Percentiles rank a stretch among this genome's conserved stretches.
Conservation (phyloP, 1,284 basidiomycete genomes). For the Cerrena zonata region DNA sequence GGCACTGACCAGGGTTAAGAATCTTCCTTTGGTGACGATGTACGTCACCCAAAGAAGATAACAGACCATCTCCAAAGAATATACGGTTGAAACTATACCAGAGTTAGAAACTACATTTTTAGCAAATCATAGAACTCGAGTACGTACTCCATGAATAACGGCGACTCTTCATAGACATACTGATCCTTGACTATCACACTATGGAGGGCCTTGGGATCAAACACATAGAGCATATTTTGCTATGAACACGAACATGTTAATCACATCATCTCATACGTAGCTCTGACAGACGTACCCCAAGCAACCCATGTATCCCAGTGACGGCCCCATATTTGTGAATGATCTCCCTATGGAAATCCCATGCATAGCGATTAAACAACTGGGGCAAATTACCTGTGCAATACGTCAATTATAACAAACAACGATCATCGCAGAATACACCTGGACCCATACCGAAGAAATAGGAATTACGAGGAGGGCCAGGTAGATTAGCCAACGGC, state of each 20-base stretch:
- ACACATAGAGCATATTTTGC: conserved; percentile 15
- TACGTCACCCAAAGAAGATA: conserved; percentile 5
- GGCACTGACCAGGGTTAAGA: conserved; percentile 5
- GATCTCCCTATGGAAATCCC: conserved; percentile 1
- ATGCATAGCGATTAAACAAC: conserved; percentile 6
- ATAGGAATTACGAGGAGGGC: background rate
- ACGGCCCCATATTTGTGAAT: background rate
- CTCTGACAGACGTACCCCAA: conserved; percentile 1
- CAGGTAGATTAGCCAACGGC: conserved; percentile 5
- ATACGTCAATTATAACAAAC: background rate
- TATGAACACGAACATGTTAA: background rate
- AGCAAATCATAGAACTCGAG: background rate
- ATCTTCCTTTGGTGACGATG: conserved; percentile 7
- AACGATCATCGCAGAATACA: background rate
- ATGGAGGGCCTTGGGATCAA: conserved; percentile 32
- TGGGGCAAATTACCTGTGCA: conserved; percentile 9
- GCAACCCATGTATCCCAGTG: background rate
- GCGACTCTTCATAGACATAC: conserved; percentile 29
- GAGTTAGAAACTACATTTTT: background rate
- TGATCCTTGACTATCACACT: conserved; percentile 37
- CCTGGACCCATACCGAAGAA: background rate
- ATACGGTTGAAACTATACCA: conserved; percentile 3
- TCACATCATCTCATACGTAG: background rate
- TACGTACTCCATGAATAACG: conserved; percentile 18
- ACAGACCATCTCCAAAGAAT: conserved; percentile 8